Percentiles rank a stretch among this genome's conserved stretches.
Conservation (phyloP, 306 rosid genomes). For the Neltuma alba region DNA sequence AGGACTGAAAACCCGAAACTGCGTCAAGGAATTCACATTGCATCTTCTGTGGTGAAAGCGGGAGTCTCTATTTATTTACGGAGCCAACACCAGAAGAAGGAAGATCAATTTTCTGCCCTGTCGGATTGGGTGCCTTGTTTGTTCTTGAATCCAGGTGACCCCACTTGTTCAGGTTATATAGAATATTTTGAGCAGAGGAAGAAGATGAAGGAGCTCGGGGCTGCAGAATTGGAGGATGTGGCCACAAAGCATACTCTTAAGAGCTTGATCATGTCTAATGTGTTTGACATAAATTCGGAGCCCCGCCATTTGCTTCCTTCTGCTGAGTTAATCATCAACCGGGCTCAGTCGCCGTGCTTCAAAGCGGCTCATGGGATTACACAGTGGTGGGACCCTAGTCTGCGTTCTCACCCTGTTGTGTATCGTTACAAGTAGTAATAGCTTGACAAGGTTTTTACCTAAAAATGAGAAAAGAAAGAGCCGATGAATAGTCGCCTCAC, state of each 20-base stretch:
- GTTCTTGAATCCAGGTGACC: slow-evolving; percentile 41
- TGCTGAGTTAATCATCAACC: slow-evolving; percentile 32
- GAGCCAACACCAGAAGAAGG: background rate
- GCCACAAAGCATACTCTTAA: slow-evolving; percentile 21
- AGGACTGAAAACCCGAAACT: background rate
- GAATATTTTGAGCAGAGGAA: slow-evolving; percentile 40
- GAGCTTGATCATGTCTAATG: background rate
- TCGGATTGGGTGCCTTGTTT: slow-evolving; percentile 35
- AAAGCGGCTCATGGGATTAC: slow-evolving; percentile 29
- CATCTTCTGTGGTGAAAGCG: slow-evolving; percentile 6
- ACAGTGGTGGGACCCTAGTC: slow-evolving; percentile 39
- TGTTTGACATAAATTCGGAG: slow-evolving; percentile 14
- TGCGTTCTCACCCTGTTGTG: background rate
- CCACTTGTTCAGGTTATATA: slow-evolving; percentile 35
- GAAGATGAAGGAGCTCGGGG: slow-evolving; percentile 40
- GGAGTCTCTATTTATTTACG: background rate
- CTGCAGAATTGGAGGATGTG: slow-evolving; percentile 9
- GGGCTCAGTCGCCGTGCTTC: background rate
- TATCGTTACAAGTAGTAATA: background rate
- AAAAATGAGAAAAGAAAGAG: no score
- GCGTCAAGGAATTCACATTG: slow-evolving; percentile 24
- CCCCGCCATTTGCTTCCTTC: slow-evolving; percentile 36
- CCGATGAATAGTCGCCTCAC: background rate
- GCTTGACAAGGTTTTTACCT: no score
- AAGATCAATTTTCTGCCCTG: background rate